Conservation (phyloP, 140 eudicot species). For the Ambrosia hybrid region DNA sequence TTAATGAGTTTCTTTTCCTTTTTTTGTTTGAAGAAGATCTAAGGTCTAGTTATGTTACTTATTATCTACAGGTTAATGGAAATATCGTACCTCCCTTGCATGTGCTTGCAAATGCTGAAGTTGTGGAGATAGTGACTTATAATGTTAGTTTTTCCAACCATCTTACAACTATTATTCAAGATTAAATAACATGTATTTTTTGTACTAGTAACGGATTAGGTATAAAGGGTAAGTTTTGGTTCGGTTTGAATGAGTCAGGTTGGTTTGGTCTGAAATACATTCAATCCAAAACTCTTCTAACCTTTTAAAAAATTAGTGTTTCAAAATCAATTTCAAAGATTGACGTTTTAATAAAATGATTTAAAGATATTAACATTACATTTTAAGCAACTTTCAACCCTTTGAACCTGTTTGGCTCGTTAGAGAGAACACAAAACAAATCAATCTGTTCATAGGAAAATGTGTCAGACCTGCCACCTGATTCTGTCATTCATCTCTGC, state of each 20-base stretch:
- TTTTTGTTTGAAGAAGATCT: constrained; percentile 1
- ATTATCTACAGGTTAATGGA: constrained; percentile 78
- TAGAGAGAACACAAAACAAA: background rate
- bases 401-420: background rate
- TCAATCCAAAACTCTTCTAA: background rate
- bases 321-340: background rate
- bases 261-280: background rate
- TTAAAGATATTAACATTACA: background rate
- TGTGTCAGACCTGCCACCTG: background rate
- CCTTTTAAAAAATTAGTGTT: background rate
- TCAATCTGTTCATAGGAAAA: background rate
- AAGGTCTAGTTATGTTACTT: constrained; percentile 9
- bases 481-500: background rate
- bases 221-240: background rate
- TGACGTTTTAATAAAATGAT: background rate
- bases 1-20: background rate
- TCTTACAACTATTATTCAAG: background rate
- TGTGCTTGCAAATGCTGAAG: constrained; percentile 93
- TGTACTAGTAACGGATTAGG: background rate
- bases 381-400: too few species aligned
- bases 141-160: constrained; percentile 51
- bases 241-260: background rate
- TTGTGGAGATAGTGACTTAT: constrained; percentile 86
- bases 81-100: constrained; percentile 83
- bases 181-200: constrained; percentile 11